phyloP scores from a whole-genome alignment of 2,329 filamentous ascomycete genomes.

The Pyrenophora tritici-repentis region DNA sequence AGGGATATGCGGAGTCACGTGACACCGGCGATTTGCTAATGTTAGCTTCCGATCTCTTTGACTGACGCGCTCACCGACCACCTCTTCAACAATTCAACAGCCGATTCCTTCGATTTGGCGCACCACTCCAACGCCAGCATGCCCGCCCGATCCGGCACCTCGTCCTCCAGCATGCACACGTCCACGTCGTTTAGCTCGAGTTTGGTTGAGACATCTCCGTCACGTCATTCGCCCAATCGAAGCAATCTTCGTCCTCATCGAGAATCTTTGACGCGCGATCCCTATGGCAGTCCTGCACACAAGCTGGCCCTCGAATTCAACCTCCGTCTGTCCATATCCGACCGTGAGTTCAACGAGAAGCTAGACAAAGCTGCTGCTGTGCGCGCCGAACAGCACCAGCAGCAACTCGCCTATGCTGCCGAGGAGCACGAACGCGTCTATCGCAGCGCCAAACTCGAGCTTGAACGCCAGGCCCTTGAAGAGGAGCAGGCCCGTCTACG shows the following conservation, averaged over 20 bases:
- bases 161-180: slow-evolving; percentile 44
- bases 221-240: slow-evolving; percentile 40
- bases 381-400: slow-evolving; percentile 65
- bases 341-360: slow-evolving; percentile 58
- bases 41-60: slow-evolving; percentile 12
- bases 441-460: slow-evolving; percentile 58
- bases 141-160: slow-evolving; percentile 41
- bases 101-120: slow-evolving; percentile 9
- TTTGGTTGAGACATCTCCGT: slow-evolving; percentile 37
- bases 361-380: slow-evolving; percentile 68
- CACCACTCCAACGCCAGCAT: slow-evolving; percentile 23
- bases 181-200: slow-evolving; percentile 40
- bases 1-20: slow-evolving; percentile 23
- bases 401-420: slow-evolving; percentile 69
- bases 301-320: slow-evolving; percentile 50
- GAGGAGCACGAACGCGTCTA: slow-evolving; percentile 69
- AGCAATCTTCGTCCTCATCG: slow-evolving; percentile 30
- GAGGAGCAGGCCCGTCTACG: slow-evolving; percentile 42
- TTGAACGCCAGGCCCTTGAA: slow-evolving; percentile 56
- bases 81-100: slow-evolving; percentile 18
- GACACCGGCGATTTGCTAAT: slow-evolving; percentile 19
- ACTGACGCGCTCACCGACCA: slow-evolving; percentile 28
- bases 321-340: slow-evolving; percentile 49
- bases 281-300: slow-evolving; percentile 42
- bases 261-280: slow-evolving; percentile 28